Evolutionary conservation across 441 rosid genomes (phyloP).

Genomic region (Omphalea diandra): DNA sequence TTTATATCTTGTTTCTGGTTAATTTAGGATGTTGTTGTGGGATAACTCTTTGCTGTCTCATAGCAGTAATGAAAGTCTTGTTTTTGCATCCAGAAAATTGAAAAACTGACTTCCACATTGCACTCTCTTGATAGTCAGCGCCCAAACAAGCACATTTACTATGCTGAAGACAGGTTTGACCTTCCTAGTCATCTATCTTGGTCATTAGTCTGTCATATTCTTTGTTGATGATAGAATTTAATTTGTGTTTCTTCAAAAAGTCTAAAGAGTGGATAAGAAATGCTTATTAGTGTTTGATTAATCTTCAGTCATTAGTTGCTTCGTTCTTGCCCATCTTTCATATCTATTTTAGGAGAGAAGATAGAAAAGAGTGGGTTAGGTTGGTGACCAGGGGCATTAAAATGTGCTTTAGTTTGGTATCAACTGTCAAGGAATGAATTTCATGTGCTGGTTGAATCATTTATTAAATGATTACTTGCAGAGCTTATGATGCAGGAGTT

Average conservation of each 20-base stretch:
- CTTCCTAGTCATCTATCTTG: constrained; percentile 1
- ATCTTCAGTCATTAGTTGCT: background rate
- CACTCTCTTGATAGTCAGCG: constrained; percentile 62
- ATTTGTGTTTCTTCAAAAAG: background rate
- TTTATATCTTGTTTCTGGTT: constrained; percentile 1
- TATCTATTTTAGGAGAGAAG: background rate
- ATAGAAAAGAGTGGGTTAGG: background rate
- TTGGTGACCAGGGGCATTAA: background rate
- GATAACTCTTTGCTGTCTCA: background rate
- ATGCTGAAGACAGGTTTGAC: constrained; percentile 76
- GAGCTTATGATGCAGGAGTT: background rate
- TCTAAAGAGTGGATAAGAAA: background rate
- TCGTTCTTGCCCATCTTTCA: no score
- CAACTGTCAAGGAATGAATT: background rate
- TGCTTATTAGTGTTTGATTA: background rate
- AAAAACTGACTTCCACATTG: constrained; percentile 61
- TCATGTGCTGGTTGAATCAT: background rate
- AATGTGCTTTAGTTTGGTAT: background rate
- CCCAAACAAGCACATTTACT: constrained; percentile 57
- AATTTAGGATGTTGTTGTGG: background rate
- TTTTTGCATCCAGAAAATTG: constrained; percentile 68
- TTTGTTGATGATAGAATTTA: constrained; percentile 6
- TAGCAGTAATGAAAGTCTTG: background rate
- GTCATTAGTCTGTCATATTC: background rate
- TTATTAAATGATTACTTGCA: no score